Percentiles rank a stretch among this genome's conserved stretches.
Evolutionary conservation across 768 basidiomycete species (phyloP).

Genomic region (Boletus rufocinnamomeus): DNA sequence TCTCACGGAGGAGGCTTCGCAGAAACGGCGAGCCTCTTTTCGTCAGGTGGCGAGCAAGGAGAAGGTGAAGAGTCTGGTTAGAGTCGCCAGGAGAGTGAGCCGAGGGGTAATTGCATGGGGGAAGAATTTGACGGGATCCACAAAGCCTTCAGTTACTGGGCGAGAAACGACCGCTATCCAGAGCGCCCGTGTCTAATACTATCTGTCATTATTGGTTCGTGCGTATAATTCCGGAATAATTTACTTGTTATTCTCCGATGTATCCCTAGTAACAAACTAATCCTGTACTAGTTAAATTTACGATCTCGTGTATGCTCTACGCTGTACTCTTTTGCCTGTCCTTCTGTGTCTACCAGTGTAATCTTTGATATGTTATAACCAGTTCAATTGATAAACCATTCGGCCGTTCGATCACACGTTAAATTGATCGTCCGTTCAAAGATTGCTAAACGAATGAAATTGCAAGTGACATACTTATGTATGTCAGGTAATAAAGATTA

Average conservation of each 20-base stretch:
- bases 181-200: conserved; percentile 7
- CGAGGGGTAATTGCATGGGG: conserved; percentile 34
- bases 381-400: neutral
- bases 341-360: conserved; percentile 9
- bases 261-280: conserved; percentile 28
- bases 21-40: conserved; percentile 17
- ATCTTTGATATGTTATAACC: conserved; percentile 21
- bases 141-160: conserved; percentile 2
- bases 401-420: neutral
- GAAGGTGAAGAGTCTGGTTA: conserved; percentile 24
- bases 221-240: conserved; percentile 5
- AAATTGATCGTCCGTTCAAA: neutral
- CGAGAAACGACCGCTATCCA: conserved; percentile 1
- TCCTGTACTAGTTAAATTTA: conserved; percentile 10
- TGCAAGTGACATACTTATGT: neutral
- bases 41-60: conserved; percentile 13
- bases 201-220: conserved; percentile 15
- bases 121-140: conserved; percentile 26
- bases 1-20: conserved; percentile 2
- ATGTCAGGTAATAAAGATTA: neutral
- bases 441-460: neutral
- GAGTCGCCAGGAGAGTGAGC: conserved; percentile 29
- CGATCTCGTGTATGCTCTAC: conserved; percentile 14
- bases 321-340: conserved; percentile 6
- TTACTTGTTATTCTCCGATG: conserved; percentile 7